Evolutionary conservation across 2,329 filamentous ascomycete genomes (phyloP).

Genomic region (Stagonosporopsis tanaceti): DNA sequence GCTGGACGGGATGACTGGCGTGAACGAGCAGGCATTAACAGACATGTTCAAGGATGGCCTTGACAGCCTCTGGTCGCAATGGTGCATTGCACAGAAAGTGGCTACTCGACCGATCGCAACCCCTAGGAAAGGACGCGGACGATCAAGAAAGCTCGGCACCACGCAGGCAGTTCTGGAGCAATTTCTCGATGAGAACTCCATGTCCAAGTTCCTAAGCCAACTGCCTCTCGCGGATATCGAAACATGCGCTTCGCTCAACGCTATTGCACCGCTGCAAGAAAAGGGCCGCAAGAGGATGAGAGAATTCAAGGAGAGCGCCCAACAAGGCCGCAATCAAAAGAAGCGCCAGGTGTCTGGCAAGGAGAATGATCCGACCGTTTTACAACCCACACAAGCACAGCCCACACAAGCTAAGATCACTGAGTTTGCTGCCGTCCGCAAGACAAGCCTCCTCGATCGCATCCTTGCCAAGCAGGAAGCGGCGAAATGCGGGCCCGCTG

Average conservation of each 20-base stretch:
- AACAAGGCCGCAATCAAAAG: conserved; percentile 44
- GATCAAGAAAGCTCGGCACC: conserved; percentile 38
- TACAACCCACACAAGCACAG: conserved; percentile 22
- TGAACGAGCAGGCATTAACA: conserved; percentile 59
- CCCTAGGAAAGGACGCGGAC: conserved; percentile 47
- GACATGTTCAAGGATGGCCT: conserved; percentile 59
- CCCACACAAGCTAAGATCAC: conserved; percentile 47
- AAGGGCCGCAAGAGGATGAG: conserved; percentile 75
- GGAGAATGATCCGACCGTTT: conserved; percentile 37
- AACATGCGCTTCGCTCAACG: conserved; percentile 60
- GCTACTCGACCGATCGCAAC: conserved; percentile 38
- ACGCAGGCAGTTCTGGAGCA: conserved; percentile 60
- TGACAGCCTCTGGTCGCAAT: conserved; percentile 55
- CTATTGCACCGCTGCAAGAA: conserved; percentile 65
- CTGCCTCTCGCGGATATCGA: conserved; percentile 65
- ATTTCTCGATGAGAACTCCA: conserved; percentile 43
- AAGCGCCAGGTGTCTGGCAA: conserved; percentile 41
- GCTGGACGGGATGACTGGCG: conserved; percentile 36
- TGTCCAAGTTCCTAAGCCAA: conserved; percentile 60
- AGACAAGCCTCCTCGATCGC: conserved; percentile 58
- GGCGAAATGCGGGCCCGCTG: conserved; percentile 47
- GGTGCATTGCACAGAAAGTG: conserved; percentile 42
- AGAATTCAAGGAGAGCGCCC: conserved; percentile 70
- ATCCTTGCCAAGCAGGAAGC: conserved; percentile 60
- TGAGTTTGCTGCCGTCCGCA: conserved; percentile 51